These are phyloP conservation scores for Lactifluus piperatus DNA, from an alignment of 768 basidiomycete genomes.

Conservation along the genomic window DNA sequence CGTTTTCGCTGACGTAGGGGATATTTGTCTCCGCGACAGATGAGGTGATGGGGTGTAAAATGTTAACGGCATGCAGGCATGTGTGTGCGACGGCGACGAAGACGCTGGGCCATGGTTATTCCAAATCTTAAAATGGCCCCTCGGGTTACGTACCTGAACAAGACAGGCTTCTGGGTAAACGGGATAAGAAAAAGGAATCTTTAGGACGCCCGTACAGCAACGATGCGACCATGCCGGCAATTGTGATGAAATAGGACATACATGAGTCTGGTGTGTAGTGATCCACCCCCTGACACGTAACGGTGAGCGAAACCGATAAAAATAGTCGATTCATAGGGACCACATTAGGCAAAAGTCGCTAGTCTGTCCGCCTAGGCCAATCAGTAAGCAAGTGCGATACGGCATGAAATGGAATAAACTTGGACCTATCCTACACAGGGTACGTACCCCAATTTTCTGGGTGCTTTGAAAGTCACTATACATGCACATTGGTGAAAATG, in stretches of 20 bases:
- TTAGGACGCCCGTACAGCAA: neutral
- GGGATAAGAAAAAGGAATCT: neutral
- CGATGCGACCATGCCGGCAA: neutral
- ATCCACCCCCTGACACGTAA: conserved; percentile 3
- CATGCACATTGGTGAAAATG: neutral
- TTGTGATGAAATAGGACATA: neutral
- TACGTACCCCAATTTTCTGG: too few species aligned
- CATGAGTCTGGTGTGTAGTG: neutral
- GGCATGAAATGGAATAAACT: neutral
- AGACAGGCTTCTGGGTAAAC: neutral
- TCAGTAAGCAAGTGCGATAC: neutral
- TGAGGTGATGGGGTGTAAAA: neutral
- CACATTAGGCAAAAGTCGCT: neutral
- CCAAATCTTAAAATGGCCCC: neutral
- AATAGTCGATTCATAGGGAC: neutral
- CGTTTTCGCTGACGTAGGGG: neutral
- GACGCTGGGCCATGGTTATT: neutral
- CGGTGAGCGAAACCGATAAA: neutral
- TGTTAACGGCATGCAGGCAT: neutral
- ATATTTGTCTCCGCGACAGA: neutral
- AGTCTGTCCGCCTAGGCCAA: neutral
- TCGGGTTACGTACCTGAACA: neutral
- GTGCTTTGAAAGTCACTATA: neutral
- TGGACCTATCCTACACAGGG: neutral
- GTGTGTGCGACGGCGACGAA: neutral